Evolutionary conservation across 805 yeast genomes (phyloP).

Genomic region (Babjeviella inositovora): DNA sequence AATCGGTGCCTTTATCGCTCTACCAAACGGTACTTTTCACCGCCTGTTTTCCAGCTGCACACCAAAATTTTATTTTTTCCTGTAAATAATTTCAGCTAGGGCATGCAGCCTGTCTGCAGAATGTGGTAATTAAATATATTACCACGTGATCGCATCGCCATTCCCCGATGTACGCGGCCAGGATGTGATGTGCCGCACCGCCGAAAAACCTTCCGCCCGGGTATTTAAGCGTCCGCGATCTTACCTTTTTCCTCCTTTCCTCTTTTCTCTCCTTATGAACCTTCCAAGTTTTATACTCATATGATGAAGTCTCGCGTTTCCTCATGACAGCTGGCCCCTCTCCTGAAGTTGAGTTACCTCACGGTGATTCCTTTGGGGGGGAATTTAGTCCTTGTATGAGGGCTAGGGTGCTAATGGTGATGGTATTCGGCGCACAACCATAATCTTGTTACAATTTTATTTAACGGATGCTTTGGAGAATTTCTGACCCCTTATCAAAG

Average conservation of each 20-base stretch:
- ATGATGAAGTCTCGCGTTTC: slow-evolving; percentile 49
- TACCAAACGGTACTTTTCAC: too few relatives aligned
- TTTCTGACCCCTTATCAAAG: slow-evolving; percentile 28
- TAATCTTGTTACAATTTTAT: slow-evolving; percentile 20
- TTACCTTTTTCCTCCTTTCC: neutral
- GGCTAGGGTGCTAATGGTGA: slow-evolving; percentile 25
- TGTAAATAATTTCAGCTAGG: too few relatives aligned
- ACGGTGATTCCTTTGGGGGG: slow-evolving; percentile 17
- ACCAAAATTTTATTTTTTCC: too few relatives aligned
- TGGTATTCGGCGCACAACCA: slow-evolving; percentile 29
- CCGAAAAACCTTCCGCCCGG: slow-evolving; percentile 1
- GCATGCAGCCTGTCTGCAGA: too few relatives aligned
- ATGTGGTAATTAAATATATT: too few relatives aligned
- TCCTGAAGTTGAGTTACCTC: slow-evolving; percentile 22
- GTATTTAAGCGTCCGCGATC: neutral
- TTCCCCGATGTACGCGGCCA: too few relatives aligned
- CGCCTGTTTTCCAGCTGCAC: too few relatives aligned
- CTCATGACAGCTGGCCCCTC: slow-evolving; percentile 23
- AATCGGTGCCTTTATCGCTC: too few relatives aligned
- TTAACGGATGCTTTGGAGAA: slow-evolving; percentile 23
- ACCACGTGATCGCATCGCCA: too few relatives aligned
- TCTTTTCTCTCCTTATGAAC: slow-evolving; percentile 26
- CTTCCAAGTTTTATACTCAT: slow-evolving; percentile 48
- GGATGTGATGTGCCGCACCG: too few relatives aligned
- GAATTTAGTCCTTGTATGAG: slow-evolving; percentile 15